A percentile compares a stretch with the other conserved stretches of the same genome.
Conservation (phyloP, 176 grass and related monocot genomes). For the Tuctoria greenei region DNA sequence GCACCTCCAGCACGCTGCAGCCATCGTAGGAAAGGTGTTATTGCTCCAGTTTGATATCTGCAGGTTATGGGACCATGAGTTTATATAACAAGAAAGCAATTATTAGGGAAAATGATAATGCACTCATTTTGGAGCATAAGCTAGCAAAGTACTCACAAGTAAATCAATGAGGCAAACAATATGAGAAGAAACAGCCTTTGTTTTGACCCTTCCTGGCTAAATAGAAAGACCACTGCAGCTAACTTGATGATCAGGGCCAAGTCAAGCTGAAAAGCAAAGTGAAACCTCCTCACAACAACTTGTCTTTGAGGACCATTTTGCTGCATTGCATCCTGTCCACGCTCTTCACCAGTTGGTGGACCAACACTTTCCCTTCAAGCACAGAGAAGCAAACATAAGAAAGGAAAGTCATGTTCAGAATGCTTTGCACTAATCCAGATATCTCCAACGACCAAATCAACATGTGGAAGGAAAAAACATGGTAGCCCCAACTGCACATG, state of each 20-base stretch:
- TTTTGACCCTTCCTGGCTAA: conserved; percentile 84
- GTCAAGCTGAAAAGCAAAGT: conserved; percentile 90
- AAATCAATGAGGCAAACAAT: conserved; percentile 72
- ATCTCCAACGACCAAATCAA: not conserved
- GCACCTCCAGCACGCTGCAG: conserved; percentile 55
- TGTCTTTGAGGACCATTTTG: conserved; percentile 76
- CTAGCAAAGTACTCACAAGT: conserved; percentile 60
- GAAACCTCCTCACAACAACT: conserved; percentile 85
- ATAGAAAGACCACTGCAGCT: conserved; percentile 82
- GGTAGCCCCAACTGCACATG: not conserved
- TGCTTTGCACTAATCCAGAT: conserved; percentile 2
- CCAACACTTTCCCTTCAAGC: conserved; percentile 59
- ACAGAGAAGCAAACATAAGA: conserved; percentile 19
- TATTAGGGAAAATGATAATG: not conserved
- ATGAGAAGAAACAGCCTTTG: conserved; percentile 85
- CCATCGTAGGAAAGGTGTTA: conserved; percentile 77
- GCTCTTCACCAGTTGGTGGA: conserved; percentile 45
- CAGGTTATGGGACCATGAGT: conserved; percentile 21
- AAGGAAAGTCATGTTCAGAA: conserved; percentile 3
- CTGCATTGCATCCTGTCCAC: conserved; percentile 65
- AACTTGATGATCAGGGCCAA: conserved; percentile 84
- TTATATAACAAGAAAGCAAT: conserved; percentile 26
- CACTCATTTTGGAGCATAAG: not conserved
- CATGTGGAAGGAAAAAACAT: conserved; percentile 13
- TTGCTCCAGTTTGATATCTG: conserved; percentile 85